phyloP scores from a whole-genome alignment of 768 basidiomycete species.

The Boletus pseudopeckii region DNA sequence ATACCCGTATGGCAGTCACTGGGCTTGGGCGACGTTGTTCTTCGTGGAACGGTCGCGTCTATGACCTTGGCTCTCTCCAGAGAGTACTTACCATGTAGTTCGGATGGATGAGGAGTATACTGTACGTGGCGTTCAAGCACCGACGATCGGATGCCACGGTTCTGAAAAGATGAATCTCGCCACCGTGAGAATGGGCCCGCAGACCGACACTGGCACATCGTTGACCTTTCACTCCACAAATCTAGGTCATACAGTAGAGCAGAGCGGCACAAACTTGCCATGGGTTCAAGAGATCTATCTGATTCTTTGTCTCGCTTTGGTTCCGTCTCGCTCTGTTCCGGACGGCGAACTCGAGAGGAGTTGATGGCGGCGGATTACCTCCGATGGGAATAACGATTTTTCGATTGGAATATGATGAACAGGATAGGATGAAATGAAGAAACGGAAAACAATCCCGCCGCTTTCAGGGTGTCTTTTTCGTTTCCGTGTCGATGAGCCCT shows the following conservation, averaged over 20 bases:
- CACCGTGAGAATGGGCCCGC: background rate
- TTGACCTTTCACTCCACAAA: background rate
- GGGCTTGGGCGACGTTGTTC: background rate
- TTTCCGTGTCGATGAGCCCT: background rate
- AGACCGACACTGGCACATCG: background rate
- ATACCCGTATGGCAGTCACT: too few species aligned
- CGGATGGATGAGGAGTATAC: background rate
- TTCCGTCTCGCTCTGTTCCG: slow-evolving; percentile 10
- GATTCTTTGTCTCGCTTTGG: slow-evolving; percentile 4
- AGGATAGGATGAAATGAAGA: slow-evolving; percentile 9
- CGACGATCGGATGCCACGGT: background rate
- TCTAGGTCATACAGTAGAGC: background rate
- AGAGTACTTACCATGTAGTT: too few species aligned
- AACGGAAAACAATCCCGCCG: background rate
- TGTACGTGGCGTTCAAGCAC: background rate
- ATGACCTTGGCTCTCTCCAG: too few species aligned
- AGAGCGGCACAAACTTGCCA: background rate
- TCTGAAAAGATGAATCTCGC: background rate
- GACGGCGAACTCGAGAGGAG: slow-evolving; percentile 3
- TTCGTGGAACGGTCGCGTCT: background rate
- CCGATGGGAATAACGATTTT: slow-evolving; percentile 13
- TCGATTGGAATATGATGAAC: slow-evolving; percentile 8
- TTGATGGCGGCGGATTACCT: slow-evolving; percentile 2
- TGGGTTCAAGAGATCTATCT: background rate
- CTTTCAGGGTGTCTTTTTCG: background rate